Base-by-base conservation (phyloP, 768 basidiomycete genomes). In the Agrocybe praecox region DNA sequence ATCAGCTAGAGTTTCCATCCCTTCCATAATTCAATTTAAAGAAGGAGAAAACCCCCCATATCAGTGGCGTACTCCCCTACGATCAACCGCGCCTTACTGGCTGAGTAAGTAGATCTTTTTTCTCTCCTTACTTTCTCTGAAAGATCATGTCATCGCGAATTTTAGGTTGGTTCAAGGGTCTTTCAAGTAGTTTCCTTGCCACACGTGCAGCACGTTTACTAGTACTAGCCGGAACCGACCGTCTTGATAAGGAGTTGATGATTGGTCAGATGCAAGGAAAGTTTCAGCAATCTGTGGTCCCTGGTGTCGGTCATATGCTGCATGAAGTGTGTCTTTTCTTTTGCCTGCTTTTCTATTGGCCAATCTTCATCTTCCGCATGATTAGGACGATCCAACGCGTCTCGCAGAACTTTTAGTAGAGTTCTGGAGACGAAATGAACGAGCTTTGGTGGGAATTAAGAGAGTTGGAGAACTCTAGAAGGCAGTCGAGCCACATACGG, bases 201-300 rank as follows among this genome's bases (percentile, higher is more conserved):
- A 84, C 86, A 0, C 84, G 88, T 14, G 84, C 92, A 0, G 96
- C 96, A 0, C 86, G 96, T 24, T 74, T 99, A 23, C 83, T 99
- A 21, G 83, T 98, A 9, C 78, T 99, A 15, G 97, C 97, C 0
- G 96, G 96, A 0, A 87, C 95, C 17, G 97, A 99, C 63, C 80
- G 95, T 17, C 83, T 98, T 4, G 97, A 99, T 66, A 89, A 85
- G 63, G 87, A 93, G 62, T 80, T 99, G 46, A 97, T 96, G 89
- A 94, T 98, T 49, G 97, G 90, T 1, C 94, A 96, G 67, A 96
- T 96, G 94, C 93, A 89, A 69, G 92, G 89, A 65, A 98, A 97
- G 70, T 99, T 98, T 72, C 96, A 98, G 73, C 81, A 98, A 69
- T 88, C 83, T 21, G 94, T 99, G 34, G 81, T 96, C 57, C 83